Base-by-base conservation (phyloP, 129 eudicot species). In the Helianthus tuberosus region DNA sequence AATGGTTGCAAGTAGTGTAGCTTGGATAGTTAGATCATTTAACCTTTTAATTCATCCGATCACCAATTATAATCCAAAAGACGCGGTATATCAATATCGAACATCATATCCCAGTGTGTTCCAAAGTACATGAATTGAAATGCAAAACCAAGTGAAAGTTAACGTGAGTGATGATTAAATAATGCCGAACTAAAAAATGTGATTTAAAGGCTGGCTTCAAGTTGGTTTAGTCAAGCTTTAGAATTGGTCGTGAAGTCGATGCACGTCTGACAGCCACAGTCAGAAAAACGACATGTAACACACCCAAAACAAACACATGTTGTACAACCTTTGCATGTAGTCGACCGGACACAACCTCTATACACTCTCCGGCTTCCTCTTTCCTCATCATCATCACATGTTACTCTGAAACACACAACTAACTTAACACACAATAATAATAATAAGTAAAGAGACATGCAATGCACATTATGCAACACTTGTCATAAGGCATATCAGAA, bases 261-360 rank as follows among this genome's bases (percentile, higher is more conserved):
- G 83, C 97, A 91, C 1, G 87, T 75, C 73, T 89, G 96, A 77
- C 97, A 91, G 75, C 68, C 20, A 74, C 97, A 91, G 76, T 83
- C 96, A 3, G 87, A 77, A 63, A 91, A 91, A 17, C 96, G 90
- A 77, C 97, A 91, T 38, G 78, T 78, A 44, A 73, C 80, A 39
- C 96, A 91, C 29, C 97, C 93, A 36, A 91, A 88, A 75, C 97
- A 89, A 35, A 91, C 97, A 27, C 97, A 89, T 9, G 92, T 77
- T 11, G 95, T 89, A 81, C 97, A 91, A 5, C 97, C 97, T 65
- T 66, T 75, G 85, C 97, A 91, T 16, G 89, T 85, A 23, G 88
- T 81, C 52, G 85, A 69, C 16, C 81, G 79, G 4, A 77, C 74
- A 71, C 97, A 89, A 0, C 93, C 97, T 69, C 93, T 79, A 58